Percentiles rank a stretch among this genome's conserved stretches.
Conservation (phyloP, 2,329 filamentous ascomycete genomes). For the Xenosphaeropsis pyriputrescens region DNA sequence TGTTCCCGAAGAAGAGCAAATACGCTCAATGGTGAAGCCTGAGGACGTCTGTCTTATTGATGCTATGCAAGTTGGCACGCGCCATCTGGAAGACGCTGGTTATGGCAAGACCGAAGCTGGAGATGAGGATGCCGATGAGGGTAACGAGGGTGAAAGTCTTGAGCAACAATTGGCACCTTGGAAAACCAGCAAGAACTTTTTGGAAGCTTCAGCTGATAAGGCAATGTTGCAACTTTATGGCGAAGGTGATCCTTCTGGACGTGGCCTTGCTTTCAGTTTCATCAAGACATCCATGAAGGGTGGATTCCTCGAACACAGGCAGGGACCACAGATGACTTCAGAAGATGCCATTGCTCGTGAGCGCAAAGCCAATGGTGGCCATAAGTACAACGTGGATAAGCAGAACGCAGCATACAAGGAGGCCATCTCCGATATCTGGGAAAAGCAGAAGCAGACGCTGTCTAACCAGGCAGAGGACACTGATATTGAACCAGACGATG, state of each 20-base stretch:
- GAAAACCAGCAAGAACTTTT: conserved; percentile 93
- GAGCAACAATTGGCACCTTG: conserved; percentile 88
- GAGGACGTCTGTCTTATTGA: conserved; percentile 92
- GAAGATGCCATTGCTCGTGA: conserved; percentile 72
- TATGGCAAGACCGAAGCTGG: conserved; percentile 61
- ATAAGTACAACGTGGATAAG: conserved; percentile 93
- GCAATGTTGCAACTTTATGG: conserved; percentile 94
- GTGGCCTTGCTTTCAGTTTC: conserved; percentile 90
- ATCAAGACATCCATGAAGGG: conserved; percentile 99
- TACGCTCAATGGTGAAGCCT: conserved; percentile 81
- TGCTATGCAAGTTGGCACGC: conserved; percentile 90
- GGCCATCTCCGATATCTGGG: conserved; percentile 86
- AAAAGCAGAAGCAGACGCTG: conserved; percentile 67
- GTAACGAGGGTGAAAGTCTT: conserved; percentile 47
- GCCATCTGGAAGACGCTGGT: conserved; percentile 81
- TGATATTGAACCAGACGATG: conserved; percentile 25
- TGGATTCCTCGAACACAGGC: conserved; percentile 73
- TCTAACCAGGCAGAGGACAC: conserved; percentile 56
- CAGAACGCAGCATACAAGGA: conserved; percentile 88
- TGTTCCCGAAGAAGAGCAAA: conserved; percentile 64
- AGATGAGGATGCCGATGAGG: conserved; percentile 29
- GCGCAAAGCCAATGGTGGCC: conserved; percentile 78
- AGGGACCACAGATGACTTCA: conserved; percentile 47
- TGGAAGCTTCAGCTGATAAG: conserved; percentile 85
- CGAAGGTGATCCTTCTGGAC: conserved; percentile 85